phyloP scores from a whole-genome alignment of 208 protist genomes.

The Trypanosoma boissoni region DNA sequence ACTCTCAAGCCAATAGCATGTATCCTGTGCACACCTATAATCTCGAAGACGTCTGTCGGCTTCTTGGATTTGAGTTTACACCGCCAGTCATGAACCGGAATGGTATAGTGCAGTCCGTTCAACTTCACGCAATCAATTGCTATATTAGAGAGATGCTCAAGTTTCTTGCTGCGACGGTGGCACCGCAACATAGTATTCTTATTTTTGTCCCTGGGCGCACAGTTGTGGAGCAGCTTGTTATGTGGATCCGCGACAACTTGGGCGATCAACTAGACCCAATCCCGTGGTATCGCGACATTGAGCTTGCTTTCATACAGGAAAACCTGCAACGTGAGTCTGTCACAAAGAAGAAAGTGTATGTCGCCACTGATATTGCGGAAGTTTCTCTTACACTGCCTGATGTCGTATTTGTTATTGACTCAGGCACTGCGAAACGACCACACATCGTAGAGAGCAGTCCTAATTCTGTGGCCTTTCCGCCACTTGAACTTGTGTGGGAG shows the following conservation, averaged over 20 bases:
- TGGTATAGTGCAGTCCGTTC: slow-evolving; percentile 44
- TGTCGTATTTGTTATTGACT: slow-evolving; percentile 95
- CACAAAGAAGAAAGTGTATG: slow-evolving; percentile 90
- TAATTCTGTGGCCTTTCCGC: slow-evolving; percentile 68
- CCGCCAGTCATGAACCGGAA: slow-evolving; percentile 23
- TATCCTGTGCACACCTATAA: slow-evolving; percentile 79
- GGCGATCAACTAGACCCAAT: slow-evolving; percentile 73
- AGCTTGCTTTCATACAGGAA: slow-evolving; percentile 87
- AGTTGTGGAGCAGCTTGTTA: slow-evolving; percentile 53
- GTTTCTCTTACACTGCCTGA: slow-evolving; percentile 96
- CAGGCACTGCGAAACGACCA: slow-evolving; percentile 76
- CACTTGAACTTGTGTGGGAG: slow-evolving; percentile 77
- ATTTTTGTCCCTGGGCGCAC: slow-evolving; percentile 93
- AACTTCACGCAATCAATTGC: slow-evolving; percentile 61
- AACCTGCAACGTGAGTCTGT: slow-evolving; percentile 76
- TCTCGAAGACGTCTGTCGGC: slow-evolving; percentile 65
- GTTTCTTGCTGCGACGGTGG: slow-evolving; percentile 51
- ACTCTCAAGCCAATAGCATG: slow-evolving; percentile 53
- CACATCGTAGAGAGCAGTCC: slow-evolving; percentile 43
- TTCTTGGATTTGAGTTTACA: slow-evolving; percentile 49
- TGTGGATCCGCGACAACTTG: slow-evolving; percentile 61
- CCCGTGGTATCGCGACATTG: slow-evolving; percentile 80
- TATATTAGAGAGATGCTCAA: slow-evolving; percentile 58
- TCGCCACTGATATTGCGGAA: slow-evolving; percentile 97
- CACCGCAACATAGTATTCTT: slow-evolving; percentile 78